Conservation (phyloP, 768 basidiomycete species). For the Lyophyllum decastes region DNA sequence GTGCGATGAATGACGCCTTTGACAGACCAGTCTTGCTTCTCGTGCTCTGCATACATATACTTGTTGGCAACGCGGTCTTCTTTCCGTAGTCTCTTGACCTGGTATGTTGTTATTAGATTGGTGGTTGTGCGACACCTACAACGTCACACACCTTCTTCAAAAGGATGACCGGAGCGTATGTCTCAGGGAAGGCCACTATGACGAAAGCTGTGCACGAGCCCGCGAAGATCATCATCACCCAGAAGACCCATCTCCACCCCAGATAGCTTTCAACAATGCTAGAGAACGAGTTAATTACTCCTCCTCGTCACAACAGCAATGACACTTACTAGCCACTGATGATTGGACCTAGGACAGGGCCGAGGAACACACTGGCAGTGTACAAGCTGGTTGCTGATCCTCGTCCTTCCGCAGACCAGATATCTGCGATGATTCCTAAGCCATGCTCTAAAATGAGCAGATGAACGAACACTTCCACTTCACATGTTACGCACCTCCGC, state of each 20-base stretch:
- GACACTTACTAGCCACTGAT: constrained; percentile 55
- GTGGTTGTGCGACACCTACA: not conserved
- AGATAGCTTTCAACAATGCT: constrained; percentile 50
- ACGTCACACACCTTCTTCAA: constrained; percentile 34
- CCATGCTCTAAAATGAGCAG: not conserved
- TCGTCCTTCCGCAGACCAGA: constrained; percentile 52
- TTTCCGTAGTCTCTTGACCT: constrained; percentile 49
- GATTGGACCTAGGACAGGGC: constrained; percentile 65
- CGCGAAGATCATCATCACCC: constrained; percentile 69
- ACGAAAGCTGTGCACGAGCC: constrained; percentile 47
- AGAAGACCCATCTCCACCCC: constrained; percentile 70
- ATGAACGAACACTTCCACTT: not conserved
- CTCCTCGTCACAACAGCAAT: not conserved
- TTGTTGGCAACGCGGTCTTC: constrained; percentile 45
- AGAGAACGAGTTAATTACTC: not conserved
- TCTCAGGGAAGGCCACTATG: constrained; percentile 59
- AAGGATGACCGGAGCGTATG: constrained; percentile 65
- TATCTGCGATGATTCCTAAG: constrained; percentile 55
- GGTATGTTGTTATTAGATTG: not conserved
- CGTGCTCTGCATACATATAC: constrained; percentile 56
- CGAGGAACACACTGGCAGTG: constrained; percentile 61
- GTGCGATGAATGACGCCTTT: constrained; percentile 55
- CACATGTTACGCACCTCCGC: constrained; percentile 40
- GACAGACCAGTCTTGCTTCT: constrained; percentile 56
- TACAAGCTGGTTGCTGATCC: constrained; percentile 61